Conservation (phyloP, 1,139 yeast species). For the Chernovozyma sophiae-reginae region DNA sequence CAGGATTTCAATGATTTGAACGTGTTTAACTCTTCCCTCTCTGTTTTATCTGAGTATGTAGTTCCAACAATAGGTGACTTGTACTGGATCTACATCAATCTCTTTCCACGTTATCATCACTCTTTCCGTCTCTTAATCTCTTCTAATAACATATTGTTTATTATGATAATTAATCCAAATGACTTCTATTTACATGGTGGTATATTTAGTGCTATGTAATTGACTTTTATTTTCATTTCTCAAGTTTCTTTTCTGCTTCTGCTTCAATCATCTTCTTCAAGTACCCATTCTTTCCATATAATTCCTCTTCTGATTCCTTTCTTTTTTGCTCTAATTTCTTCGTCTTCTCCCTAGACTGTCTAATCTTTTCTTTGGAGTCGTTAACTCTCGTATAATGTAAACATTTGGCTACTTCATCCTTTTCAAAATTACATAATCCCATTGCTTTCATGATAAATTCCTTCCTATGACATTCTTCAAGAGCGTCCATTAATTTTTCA, state of each 20-base stretch:
- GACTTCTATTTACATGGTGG: too few relatives aligned
- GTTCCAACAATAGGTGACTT: too few relatives aligned
- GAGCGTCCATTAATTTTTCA: constrained; percentile 75
- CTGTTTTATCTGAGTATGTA: too few relatives aligned
- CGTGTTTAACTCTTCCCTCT: too few relatives aligned
- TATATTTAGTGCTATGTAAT: too few relatives aligned
- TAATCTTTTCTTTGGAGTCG: constrained; percentile 61
- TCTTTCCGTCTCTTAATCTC: too few relatives aligned
- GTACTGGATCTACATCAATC: too few relatives aligned
- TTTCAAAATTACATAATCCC: constrained; percentile 83
- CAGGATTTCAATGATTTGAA: too few relatives aligned
- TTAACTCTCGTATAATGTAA: constrained; percentile 72
- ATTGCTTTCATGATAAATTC: constrained; percentile 70
- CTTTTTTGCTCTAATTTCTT: constrained; percentile 52
- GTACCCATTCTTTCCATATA: constrained; percentile 72
- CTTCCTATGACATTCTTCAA: constrained; percentile 82
- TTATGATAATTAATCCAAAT: too few relatives aligned
- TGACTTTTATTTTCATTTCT: too few relatives aligned
- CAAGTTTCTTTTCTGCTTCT: constrained; percentile 21
- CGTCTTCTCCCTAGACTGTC: constrained; percentile 53
- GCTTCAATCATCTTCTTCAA: constrained; percentile 60
- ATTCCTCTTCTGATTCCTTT: constrained; percentile 67
- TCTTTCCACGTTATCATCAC: too few relatives aligned
- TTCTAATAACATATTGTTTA: too few relatives aligned
- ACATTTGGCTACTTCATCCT: constrained; percentile 75